A percentile compares a stretch with the other conserved stretches of the same genome.
Conservation (phyloP, 495 filamentous ascomycete species). For the Paragyromitra xinjiangensis region DNA sequence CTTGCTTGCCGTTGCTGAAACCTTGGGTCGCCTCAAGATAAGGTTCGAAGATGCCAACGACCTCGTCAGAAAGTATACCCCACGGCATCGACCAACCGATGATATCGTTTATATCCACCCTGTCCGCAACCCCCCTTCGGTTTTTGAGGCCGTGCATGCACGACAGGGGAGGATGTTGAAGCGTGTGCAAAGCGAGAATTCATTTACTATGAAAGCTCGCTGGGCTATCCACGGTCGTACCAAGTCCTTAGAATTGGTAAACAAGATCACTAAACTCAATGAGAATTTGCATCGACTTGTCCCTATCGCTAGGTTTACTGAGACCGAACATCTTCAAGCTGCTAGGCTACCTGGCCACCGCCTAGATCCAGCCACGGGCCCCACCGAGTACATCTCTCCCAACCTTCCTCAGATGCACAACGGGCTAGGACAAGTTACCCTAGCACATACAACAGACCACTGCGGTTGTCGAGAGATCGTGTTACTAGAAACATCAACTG, state of each 20-base stretch:
- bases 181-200: background rate
- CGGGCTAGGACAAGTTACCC: no score
- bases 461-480: no score
- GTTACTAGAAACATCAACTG: no score
- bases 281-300: background rate
- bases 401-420: no score
- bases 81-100: background rate
- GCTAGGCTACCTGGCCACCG: no score
- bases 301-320: no score
- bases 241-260: background rate
- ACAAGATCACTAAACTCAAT: background rate
- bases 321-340: no score
- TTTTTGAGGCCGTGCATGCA: background rate
- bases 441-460: no score
- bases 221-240: constrained; percentile 21
- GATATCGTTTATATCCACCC: background rate
- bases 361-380: no score
- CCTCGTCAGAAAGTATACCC: background rate
- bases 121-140: background rate
- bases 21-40: no score
- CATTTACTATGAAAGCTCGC: constrained; percentile 10
- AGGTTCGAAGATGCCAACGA: constrained; percentile 11
- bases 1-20: no score
- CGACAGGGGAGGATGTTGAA: background rate
- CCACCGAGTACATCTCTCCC: no score